phyloP scores from a whole-genome alignment of 1,284 basidiomycete genomes.

The Malassezia equina region DNA sequence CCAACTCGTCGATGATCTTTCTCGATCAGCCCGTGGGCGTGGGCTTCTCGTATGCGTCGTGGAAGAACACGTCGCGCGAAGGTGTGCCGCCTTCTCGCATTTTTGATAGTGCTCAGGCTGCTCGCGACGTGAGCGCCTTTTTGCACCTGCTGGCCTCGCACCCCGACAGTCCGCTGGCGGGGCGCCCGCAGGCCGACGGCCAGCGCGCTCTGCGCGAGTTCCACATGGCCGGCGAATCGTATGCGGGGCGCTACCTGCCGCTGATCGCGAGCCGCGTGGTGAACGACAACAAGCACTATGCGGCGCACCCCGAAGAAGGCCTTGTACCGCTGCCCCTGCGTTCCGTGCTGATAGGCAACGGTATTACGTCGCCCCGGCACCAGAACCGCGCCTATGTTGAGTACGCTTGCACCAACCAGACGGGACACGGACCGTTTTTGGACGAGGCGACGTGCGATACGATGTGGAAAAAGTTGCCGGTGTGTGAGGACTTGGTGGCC shows the following conservation, averaged over 20 bases:
- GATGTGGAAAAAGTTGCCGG: slow-evolving; percentile 28
- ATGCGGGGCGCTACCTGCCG: slow-evolving; percentile 42
- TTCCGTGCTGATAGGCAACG: slow-evolving; percentile 45
- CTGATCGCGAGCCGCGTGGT: slow-evolving; percentile 37
- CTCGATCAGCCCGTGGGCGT: slow-evolving; percentile 45
- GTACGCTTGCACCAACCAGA: slow-evolving; percentile 38
- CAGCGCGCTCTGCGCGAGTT: slow-evolving; percentile 17
- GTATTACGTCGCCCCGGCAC: slow-evolving; percentile 39
- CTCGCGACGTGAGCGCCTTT: slow-evolving; percentile 41
- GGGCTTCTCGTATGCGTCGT: slow-evolving; percentile 43
- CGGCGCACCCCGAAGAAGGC: slow-evolving; percentile 29
- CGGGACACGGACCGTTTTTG: slow-evolving; percentile 31
- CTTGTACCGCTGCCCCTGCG: slow-evolving; percentile 33
- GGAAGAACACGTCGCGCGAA: slow-evolving; percentile 30
- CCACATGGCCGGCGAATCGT: slow-evolving; percentile 44
- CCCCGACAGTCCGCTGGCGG: slow-evolving; percentile 14
- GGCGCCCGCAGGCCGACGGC: background rate
- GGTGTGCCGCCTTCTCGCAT: slow-evolving; percentile 35
- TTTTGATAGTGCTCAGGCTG: slow-evolving; percentile 29
- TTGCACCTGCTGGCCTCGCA: slow-evolving; percentile 41
- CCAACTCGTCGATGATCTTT: slow-evolving; percentile 41
- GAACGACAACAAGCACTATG: slow-evolving; percentile 34
- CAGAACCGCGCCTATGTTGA: slow-evolving; percentile 40
- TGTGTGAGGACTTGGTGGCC: slow-evolving; percentile 30
- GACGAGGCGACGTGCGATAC: slow-evolving; percentile 23